Base-by-base conservation (phyloP, 176 grass and related monocot species). In the Secale cereale region DNA sequence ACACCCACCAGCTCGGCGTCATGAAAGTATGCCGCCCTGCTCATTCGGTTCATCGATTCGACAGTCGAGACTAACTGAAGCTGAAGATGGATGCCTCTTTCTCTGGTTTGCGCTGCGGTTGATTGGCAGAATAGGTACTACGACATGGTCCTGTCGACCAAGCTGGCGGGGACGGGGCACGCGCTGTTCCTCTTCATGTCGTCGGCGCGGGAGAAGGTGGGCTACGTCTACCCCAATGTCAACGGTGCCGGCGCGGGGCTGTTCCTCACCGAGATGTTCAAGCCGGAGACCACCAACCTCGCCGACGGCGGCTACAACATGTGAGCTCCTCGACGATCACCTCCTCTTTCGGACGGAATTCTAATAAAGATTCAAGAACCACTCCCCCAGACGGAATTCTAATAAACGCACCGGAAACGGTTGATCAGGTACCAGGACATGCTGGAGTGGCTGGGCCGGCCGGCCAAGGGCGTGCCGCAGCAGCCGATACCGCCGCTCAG, bases 171-270 rank as follows among this genome's bases (percentile, higher is more conserved):
- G 29, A 48, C 91, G 6, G 95, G 89, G 46, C 95, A 98, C 85
- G 91, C 89, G 22, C 87, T 94, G n/a, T 98, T 98, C 85, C 86
- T 98, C 77, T 90, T 98, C 87, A 90, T 95, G 95, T 85, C 91
- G 16, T 98, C 95, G 16, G 79, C 95, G 3, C 87, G 93, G 7
- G 93, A 98, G 83, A 95, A 93, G 86, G 81, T 90, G 3, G 92
- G 96, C 83, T 98, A 98, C 78, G 86, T 98, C 9, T 93, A 94
- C 77, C 96, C 96, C 8, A 79, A 98, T 59, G 96, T 98, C 56
- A 98, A 98, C 74, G 79, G 75, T 4, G 91, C 69, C 41, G 92
- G 95, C 35, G 93, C 93, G 1, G 93, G 93, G 17, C 63, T 98
- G 70, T 91, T 98, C 77, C 91, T 95, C 23, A 78, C 68, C 25